Percentiles rank a stretch among this genome's conserved stretches.
phyloP scores from a whole-genome alignment of 129 eudicot species.

The Oenanthe sinensis region DNA sequence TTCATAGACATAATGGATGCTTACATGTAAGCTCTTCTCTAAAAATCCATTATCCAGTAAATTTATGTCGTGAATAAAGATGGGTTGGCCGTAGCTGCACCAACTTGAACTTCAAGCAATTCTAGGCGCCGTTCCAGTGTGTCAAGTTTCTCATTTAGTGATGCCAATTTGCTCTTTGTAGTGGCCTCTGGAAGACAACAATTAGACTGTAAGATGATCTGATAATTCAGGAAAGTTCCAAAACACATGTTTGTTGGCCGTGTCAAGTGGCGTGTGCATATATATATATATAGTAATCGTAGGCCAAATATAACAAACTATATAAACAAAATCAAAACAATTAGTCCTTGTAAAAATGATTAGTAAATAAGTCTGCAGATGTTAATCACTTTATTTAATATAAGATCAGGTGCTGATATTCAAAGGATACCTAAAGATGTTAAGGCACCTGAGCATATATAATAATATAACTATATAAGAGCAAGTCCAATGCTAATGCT shows the following conservation, averaged over 20 bases:
- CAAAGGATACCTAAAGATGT: no score
- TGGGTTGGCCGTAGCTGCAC: constrained; percentile 80
- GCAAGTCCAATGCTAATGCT: no score
- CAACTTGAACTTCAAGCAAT: constrained; percentile 90
- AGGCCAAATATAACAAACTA: no score
- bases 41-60: constrained; percentile 17
- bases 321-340: no score
- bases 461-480: no score
- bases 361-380: no score
- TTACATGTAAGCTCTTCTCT: constrained; percentile 22
- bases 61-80: constrained; percentile 48
- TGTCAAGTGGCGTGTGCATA: no score
- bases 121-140: constrained; percentile 83
- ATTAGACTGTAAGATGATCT: not conserved
- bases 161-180: constrained; percentile 85
- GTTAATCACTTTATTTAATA: no score
- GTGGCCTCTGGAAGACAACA: constrained; percentile 62
- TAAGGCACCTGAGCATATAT: no score
- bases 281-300: no score
- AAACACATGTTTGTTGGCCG: not conserved
- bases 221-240: not conserved
- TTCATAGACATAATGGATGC: constrained; percentile 24
- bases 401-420: no score
- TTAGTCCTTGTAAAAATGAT: no score
- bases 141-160: constrained; percentile 93